Evolutionary conservation across 1,284 basidiomycete species (phyloP), one percentile per base, ranked within the genome.

Genomic region (Phlebopus sp.): DNA sequence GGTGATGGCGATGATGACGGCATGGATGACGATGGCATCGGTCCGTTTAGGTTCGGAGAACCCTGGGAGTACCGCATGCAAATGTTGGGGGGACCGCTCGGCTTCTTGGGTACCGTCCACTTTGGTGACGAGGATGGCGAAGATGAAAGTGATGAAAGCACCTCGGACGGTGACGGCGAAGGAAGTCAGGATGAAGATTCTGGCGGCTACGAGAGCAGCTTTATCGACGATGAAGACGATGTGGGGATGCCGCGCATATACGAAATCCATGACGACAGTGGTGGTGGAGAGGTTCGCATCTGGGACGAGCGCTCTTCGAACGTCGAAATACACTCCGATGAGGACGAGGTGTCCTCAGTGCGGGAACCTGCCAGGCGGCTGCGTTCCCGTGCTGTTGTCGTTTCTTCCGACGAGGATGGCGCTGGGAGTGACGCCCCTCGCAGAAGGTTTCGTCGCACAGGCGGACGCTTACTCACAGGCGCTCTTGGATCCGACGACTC

Each of bases 151-250:
- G 60, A 62, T 1, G 61, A 58, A 4, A 60, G 61, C 1, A 42
- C 27, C 37, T 40, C 9, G 6, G 46, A 49, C n/a, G 50, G 50
- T n/a, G 64, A 47, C 9, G 59, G 52, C 6, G 66, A 59, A 15
- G 61, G 62, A 6, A 55, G 57, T 13, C 55, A 57, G 14, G 59
- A 60, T 21, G 63, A 57, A 1, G 62, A 58, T 5, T n/a, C n/a
- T n/a, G 60, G 59, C 15, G 62, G 58, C 2, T 76, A 77, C 46
- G 76, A 75, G 50, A 71, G 71, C 52, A 77, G 76, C 55, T 80
- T 80, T 50, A 77, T 81, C 40, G 78, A 78, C 37, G 77, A 77
- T 49, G 67, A 51, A 15, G 58, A 61, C 13, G 57, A 56, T 30
- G 41, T 39, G 21, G 48, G 38, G 13, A 43, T 51, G 9, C 51